Percentiles rank a stretch among this genome's conserved stretches.
Evolutionary conservation across 2,329 filamentous ascomycete genomes (phyloP).

Genomic region (Trichophyton equinum): DNA sequence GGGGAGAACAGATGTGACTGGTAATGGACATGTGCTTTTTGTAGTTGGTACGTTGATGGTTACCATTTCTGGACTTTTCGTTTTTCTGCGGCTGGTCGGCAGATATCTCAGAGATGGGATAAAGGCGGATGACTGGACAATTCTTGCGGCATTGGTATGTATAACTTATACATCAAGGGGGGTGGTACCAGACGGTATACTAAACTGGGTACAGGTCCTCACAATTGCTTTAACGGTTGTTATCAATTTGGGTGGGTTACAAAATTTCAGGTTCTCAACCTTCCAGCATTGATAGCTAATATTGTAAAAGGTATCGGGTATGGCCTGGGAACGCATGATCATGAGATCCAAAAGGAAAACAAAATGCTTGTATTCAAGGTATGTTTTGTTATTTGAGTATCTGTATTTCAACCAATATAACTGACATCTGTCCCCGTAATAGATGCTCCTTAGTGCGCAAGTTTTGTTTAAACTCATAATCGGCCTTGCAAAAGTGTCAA

Average conservation of each 20-base stretch:
- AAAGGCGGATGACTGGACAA: slow-evolving; percentile 9
- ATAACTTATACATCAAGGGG: not conserved
- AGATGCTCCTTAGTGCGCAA: slow-evolving; percentile 7
- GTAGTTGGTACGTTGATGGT: slow-evolving; percentile 4
- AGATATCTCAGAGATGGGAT: slow-evolving; percentile 8
- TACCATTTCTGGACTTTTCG: slow-evolving; percentile 6
- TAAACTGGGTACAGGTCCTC: not conserved
- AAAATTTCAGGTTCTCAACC: not conserved
- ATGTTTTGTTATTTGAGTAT: not conserved
- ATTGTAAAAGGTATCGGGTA: slow-evolving; percentile 5
- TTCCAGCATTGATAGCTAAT: not conserved
- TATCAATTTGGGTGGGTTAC: slow-evolving; percentile 8
- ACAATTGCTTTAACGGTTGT: slow-evolving; percentile 3
- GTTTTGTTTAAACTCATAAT: slow-evolving; percentile 9
- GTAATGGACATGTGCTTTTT: slow-evolving; percentile 1
- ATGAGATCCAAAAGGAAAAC: not conserved
- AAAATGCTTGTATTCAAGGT: slow-evolving; percentile 8
- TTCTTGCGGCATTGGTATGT: slow-evolving; percentile 6
- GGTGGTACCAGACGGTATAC: not conserved
- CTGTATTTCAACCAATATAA: not conserved
- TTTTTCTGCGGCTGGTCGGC: slow-evolving; percentile 6
- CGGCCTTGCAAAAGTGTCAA: slow-evolving; percentile 8
- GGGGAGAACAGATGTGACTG: not conserved
- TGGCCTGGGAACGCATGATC: slow-evolving; percentile 8
- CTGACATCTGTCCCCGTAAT: not conserved